These are phyloP conservation scores for Grosmannia clavigera DNA, from an alignment of 2,329 filamentous ascomycete species.

Conservation along the genomic window DNA sequence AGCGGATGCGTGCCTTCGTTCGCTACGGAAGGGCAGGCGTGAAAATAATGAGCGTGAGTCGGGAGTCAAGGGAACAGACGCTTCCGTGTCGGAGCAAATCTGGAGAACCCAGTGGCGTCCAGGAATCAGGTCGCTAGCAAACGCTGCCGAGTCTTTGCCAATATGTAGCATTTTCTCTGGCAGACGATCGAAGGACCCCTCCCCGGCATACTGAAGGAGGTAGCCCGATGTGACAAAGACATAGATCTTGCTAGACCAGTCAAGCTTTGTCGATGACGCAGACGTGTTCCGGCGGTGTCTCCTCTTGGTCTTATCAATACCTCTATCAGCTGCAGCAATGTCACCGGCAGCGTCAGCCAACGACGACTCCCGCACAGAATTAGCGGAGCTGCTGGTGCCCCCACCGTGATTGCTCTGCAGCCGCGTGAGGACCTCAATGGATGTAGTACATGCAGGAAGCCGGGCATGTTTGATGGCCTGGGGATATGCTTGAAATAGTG, in stretches of 20 bases:
- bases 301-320: constrained; percentile 18
- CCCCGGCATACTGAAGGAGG: constrained; percentile 60
- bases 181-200: constrained; percentile 56
- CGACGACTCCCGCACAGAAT: neutral
- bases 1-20: constrained; percentile 46
- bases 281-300: constrained; percentile 33
- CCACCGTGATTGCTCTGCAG: constrained; percentile 39
- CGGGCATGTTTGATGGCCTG: constrained; percentile 68
- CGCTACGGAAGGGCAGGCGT: constrained; percentile 48
- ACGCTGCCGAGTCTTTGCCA: constrained; percentile 63
- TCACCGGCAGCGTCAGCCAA: constrained; percentile 16
- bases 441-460: constrained; percentile 53
- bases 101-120: constrained; percentile 72
- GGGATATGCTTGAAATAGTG: constrained; percentile 76
- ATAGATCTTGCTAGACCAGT: constrained; percentile 62
- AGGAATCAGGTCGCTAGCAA: constrained; percentile 67
- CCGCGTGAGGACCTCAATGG: constrained; percentile 57
- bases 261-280: constrained; percentile 32
- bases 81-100: constrained; percentile 53
- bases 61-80: constrained; percentile 36
- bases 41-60: constrained; percentile 52
- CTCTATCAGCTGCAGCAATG: constrained; percentile 8
- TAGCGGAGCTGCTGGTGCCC: constrained; percentile 17
- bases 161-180: constrained; percentile 65
- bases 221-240: constrained; percentile 59